Base-by-base conservation (phyloP, 306 rosid genomes). In the Arachis hypogaea region DNA sequence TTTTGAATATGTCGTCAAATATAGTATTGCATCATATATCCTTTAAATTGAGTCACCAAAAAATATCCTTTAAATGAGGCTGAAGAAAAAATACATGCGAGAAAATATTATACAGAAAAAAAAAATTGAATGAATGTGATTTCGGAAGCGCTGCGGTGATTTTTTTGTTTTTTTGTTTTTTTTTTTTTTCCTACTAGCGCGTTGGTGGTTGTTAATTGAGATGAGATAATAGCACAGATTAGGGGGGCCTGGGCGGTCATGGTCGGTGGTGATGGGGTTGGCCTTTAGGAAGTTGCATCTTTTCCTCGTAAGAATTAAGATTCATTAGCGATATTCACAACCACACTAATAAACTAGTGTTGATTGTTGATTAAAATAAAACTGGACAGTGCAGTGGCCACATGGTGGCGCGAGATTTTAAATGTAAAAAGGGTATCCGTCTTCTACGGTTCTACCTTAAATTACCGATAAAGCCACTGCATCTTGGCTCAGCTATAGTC, bases 321-420 rank as follows among this genome's bases (percentile, higher is more conserved):
- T 11, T 5, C 9, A 11, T 9, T 9, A n/a, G 16, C 29, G 58
- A 52, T 52, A 3, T 6, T 22, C 8, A 46, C 12, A 46, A 10
- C 2, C 2, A 43, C 1, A 52, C 14, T 33, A 33, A 33, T 4
- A 33, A 2, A 33, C 4, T 33, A 33, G 38, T 14, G 58, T 52
- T 52, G 29, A 52, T 52, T n/a, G 28, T 22, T 22, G 28, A 22
- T 22, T 22, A 22, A 14, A 52, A 52, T 52, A 52, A 52, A 52
- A 14, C 8, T 14, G 8, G 56, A 18, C 16, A 11, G 16, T 18
- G 28, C 58, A 14, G 28, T n/a, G 28, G 8, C 58, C 58, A 52
- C 58, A 14, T 49, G 58, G 28, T 52, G 29, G 28, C 58, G 58
- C 58, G 58, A 52, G 58, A 52, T 52, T 52, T 52, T 52, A 52